Evolutionary conservation across 2,329 filamentous ascomycete genomes (phyloP).

Genomic region (Aspergillus fructus): DNA sequence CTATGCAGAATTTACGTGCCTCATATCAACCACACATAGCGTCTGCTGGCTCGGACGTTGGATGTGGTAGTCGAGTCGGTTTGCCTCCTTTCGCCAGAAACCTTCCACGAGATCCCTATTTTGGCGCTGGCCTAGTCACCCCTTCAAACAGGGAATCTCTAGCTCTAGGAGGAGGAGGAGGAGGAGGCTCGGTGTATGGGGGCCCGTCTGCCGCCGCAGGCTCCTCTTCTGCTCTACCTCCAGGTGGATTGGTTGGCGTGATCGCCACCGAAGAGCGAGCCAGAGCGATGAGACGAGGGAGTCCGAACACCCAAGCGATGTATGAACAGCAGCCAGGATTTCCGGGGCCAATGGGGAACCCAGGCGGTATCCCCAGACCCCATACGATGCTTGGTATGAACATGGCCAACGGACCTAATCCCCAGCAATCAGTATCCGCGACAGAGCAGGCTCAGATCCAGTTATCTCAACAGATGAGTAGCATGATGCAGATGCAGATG

Average conservation of each 20-base stretch:
- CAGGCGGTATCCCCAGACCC: slow-evolving; percentile 36
- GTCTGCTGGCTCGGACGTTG: slow-evolving; percentile 57
- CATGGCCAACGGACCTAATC: slow-evolving; percentile 18
- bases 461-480: slow-evolving; percentile 78
- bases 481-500: slow-evolving; percentile 94
- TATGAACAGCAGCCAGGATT: slow-evolving; percentile 35
- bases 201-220: slow-evolving; percentile 32
- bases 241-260: slow-evolving; percentile 80
- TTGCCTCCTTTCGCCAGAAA: slow-evolving; percentile 81
- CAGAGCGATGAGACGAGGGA: slow-evolving; percentile 73
- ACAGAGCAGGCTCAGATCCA: slow-evolving; percentile 74
- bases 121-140: slow-evolving; percentile 74
- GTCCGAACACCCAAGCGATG: slow-evolving; percentile 64
- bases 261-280: slow-evolving; percentile 83
- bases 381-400: slow-evolving; percentile 37
- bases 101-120: slow-evolving; percentile 81
- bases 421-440: slow-evolving; percentile 48
- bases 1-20: slow-evolving; percentile 69
- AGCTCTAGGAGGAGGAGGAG: slow-evolving; percentile 62
- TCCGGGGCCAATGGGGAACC: slow-evolving; percentile 24
- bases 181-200: slow-evolving; percentile 50
- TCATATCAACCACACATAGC: slow-evolving; percentile 49
- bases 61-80: slow-evolving; percentile 46
- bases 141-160: slow-evolving; percentile 72
- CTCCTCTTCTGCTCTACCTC: slow-evolving; percentile 51